Evolutionary conservation across 257 asterid genomes (phyloP), one percentile per base, ranked within the genome.

Genomic region (Asclepias syriaca): DNA sequence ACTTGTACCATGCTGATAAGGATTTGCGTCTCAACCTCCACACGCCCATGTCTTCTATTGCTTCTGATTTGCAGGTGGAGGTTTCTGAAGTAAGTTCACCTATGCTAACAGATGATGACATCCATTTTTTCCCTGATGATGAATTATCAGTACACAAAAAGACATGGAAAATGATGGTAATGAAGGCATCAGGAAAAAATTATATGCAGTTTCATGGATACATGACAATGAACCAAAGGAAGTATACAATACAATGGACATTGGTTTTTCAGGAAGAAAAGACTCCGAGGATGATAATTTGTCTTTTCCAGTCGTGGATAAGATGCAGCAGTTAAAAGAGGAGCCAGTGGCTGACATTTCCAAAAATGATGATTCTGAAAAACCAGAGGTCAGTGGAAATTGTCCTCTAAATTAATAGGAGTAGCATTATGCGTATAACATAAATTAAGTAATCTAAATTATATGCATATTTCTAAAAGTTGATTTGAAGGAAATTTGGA

Each of bases 61-160:
- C 93, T 73, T 95, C 99, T 9, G 99, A 90, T 73, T 57, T 95
- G 86, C 96, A 92, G 74, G 99, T 95, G 40, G 98, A 95, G 85
- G 86, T 85, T 60, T 87, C 96, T 11, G 96, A 95, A 69, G 58
- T 92, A 21, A 82, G 96, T 68, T 92, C 94, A 2, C 93, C 98
- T 16, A 87, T 87, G 13, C 70, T 65, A 9, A 83, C 90, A 13
- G 77, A 78, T 13, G 89, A 84, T 32, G 92, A 84, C 13, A 82
- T 74, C 84, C 68, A 69, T 15, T 79, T 92, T 8, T 77, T 76
- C 49, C 75, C 59, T 9, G 92, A 80, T 43, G 93, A 85, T 69
- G 87, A 80, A 65, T 66, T 73, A 58, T 68, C 84, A 15, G 40
- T 67, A 14, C 64, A 51, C 37, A 90, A 79, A 55, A 76, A 72